phyloP scores from a whole-genome alignment of 148 eudicot genomes.

The Camellia lanceoleosa region DNA sequence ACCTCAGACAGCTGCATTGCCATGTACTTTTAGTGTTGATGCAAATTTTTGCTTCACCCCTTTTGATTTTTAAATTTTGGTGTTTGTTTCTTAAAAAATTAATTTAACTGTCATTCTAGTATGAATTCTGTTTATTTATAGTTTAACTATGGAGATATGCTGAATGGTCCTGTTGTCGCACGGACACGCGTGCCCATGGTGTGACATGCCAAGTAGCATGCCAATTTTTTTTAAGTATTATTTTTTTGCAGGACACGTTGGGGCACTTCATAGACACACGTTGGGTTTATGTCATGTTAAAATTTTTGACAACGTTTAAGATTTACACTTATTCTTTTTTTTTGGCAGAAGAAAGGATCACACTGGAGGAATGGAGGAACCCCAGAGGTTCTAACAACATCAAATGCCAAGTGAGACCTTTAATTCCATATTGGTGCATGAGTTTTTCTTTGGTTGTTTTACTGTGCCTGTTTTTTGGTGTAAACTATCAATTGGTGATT shows the following conservation, averaged over 20 bases:
- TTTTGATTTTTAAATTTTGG: background rate
- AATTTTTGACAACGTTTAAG: background rate
- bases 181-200: no score
- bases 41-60: background rate
- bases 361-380: slow-evolving; percentile 80
- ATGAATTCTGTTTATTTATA: background rate
- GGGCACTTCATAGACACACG: no score
- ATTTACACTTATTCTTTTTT: slow-evolving; percentile 15
- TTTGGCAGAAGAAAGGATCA: slow-evolving; percentile 73
- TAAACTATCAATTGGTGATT: slow-evolving; percentile 14
- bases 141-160: background rate
- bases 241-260: no score
- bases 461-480: background rate
- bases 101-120: background rate
- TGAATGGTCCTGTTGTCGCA: no score
- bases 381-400: slow-evolving; percentile 57
- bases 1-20: background rate
- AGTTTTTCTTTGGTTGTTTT: slow-evolving; percentile 3
- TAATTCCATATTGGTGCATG: background rate
- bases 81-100: background rate
- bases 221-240: no score
- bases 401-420: slow-evolving; percentile 77
- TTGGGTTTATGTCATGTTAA: background rate
- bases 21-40: background rate
- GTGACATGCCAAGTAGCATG: no score